Conservation (phyloP, 192 early-diverging fungal species). For the Spizellomyces punctatus region DNA sequence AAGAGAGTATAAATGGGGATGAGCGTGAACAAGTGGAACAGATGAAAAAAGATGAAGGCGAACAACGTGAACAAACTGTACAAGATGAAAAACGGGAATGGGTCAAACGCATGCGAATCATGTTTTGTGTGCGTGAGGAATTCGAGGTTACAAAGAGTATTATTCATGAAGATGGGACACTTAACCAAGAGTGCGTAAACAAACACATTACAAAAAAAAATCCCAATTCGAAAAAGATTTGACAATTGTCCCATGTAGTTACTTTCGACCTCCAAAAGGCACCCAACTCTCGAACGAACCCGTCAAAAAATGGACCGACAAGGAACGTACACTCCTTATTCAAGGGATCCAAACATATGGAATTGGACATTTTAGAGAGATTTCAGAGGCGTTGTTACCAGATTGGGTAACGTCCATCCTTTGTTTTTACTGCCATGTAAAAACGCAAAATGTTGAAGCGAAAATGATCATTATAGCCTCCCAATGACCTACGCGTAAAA, state of each 20-base stretch:
- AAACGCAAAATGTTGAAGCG: neutral
- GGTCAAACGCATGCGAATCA: slow-evolving; percentile 79
- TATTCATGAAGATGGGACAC: slow-evolving; percentile 77
- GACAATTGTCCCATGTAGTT: slow-evolving; percentile 45
- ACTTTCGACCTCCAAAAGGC: slow-evolving; percentile 77
- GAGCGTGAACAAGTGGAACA: neutral
- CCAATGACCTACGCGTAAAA: slow-evolving; percentile 83
- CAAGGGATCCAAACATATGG: slow-evolving; percentile 81
- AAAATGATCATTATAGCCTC: no score
- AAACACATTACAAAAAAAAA: neutral
- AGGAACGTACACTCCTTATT: slow-evolving; percentile 72
- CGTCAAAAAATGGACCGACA: slow-evolving; percentile 80
- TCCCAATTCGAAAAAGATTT: neutral
- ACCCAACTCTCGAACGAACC: slow-evolving; percentile 52
- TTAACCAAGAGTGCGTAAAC: slow-evolving; percentile 79
- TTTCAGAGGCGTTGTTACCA: slow-evolving; percentile 74
- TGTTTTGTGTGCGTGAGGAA: slow-evolving; percentile 80
- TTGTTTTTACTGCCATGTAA: slow-evolving; percentile 13
- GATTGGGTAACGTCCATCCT: slow-evolving; percentile 72
- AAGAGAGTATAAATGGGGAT: neutral
- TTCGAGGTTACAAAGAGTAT: slow-evolving; percentile 84
- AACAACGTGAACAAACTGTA: neutral
- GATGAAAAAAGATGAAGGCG: neutral
- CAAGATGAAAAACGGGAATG: slow-evolving; percentile 70
- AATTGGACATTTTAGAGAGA: slow-evolving; percentile 87